These are phyloP conservation scores for Pythium biforme DNA, from an alignment of 352 stramenopile species.

Conservation along the genomic window DNA sequence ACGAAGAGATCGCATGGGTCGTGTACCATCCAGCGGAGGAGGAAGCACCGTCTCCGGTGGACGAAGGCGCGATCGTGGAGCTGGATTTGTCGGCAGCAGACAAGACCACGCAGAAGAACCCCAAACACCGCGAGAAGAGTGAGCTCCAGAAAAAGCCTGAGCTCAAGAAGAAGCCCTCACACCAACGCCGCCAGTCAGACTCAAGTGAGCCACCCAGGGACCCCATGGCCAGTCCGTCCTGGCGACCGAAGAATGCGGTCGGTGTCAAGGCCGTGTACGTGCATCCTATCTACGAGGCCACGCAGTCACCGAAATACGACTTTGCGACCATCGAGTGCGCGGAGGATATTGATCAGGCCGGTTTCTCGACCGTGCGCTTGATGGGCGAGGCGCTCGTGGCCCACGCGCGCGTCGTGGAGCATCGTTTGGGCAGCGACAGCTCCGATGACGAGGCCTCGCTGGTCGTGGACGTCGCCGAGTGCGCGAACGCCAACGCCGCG, in stretches of 20 bases:
- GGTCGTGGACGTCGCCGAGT: slow-evolving; percentile 11
- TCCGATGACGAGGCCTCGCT: not conserved
- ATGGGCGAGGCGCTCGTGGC: not conserved
- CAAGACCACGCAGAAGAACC: not conserved
- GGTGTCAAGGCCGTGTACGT: not conserved
- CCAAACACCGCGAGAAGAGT: not conserved
- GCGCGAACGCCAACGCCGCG: not conserved
- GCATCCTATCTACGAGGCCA: slow-evolving; percentile 12
- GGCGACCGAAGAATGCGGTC: not conserved
- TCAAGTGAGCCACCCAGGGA: too few species aligned
- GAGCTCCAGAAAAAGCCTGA: not conserved
- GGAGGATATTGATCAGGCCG: not conserved
- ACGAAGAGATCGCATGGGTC: not conserved
- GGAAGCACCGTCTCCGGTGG: not conserved
- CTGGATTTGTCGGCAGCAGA: not conserved
- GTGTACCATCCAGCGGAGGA: not conserved
- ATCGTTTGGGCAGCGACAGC: not conserved
- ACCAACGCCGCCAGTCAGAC: too few species aligned
- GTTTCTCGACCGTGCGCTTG: not conserved
- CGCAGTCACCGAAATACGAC: slow-evolving; percentile 6
- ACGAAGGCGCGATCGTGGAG: not conserved
- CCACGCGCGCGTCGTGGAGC: slow-evolving; percentile 17
- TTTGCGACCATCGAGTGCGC: slow-evolving; percentile 22
- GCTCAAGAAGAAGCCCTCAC: not conserved
- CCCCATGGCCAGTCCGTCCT: not conserved